Evolutionary conservation across 257 asterid genomes (phyloP).

Genomic region (Cinchona pubescens): DNA sequence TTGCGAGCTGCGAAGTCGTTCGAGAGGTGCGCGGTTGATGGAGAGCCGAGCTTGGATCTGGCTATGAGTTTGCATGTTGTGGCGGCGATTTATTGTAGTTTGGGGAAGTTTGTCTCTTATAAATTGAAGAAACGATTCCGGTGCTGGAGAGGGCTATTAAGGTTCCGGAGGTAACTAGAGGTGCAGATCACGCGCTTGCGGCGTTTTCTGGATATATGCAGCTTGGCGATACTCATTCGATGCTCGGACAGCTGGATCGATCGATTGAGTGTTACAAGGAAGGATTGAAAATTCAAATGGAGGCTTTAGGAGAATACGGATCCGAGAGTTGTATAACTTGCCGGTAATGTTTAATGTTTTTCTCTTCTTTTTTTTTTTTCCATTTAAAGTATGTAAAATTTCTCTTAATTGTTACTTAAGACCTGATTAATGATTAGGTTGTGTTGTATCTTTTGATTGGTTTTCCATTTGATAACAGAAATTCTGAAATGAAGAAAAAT

Average conservation of each 20-base stretch:
- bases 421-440: not conserved
- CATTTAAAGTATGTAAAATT: not conserved
- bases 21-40: conserved; percentile 70
- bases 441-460: not conserved
- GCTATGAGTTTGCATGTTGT: conserved; percentile 95
- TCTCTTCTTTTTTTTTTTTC: not conserved
- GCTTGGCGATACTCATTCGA: conserved; percentile 91
- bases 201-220: conserved; percentile 93
- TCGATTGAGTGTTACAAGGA: conserved; percentile 76
- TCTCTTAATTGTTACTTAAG: not conserved
- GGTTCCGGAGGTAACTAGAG: conserved; percentile 76
- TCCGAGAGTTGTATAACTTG: conserved; percentile 93
- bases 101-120: conserved; percentile 74
- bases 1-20: conserved; percentile 79
- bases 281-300: conserved; percentile 92
- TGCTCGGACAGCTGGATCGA: conserved; percentile 97
- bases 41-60: conserved; percentile 84
- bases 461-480: not conserved
- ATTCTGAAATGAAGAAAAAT: not conserved
- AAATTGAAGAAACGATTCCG: conserved; percentile 94
- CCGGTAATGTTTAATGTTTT: conserved; percentile 44
- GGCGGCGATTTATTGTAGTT: conserved; percentile 96
- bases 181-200: conserved; percentile 98
- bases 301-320: conserved; percentile 88
- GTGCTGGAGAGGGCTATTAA: conserved; percentile 83